Base-by-base conservation (phyloP, 1,139 yeast species). In the Yamadazyma friedrichii region DNA sequence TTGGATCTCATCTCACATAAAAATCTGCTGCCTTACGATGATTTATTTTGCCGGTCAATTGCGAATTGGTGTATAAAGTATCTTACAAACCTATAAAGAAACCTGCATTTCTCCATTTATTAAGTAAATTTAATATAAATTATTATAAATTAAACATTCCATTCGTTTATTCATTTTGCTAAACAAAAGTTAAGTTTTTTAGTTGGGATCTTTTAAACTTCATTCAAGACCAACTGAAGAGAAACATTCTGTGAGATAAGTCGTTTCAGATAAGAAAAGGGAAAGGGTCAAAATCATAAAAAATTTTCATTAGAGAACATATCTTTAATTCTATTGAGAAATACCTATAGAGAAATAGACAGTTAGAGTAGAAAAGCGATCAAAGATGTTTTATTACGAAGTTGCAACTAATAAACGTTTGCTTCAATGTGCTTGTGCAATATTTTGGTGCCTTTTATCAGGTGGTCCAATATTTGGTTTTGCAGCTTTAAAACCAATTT, bases 391-490 rank as follows among this genome's bases (percentile, higher is more conserved):
- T 31, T 49, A 53, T 11, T 40, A 43, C 37, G 58, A 59, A 35
- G 54, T 47, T 10, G 35, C 57, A 4, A 40, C 43, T 9, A 43
- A 39, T 2, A 54, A 52, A 33, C 54, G 68, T 27, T 30, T 61
- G 5, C 27, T 49, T 13, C 68, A 63, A 52, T 61, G 64, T 47
- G 43, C 49, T 6, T 64, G 74, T 58, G 75, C 76, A 41, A 65
- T 70, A 5, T 41, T 61, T 38, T 70, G 76, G 76, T 69, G 75
- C 43, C 55, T 70, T 16, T 52, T 71, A 16, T 65, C 76, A 1
- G 77, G 74, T 6, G 77, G 77, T 1, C 72, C 75, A 4, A 68
- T 71, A 28, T 71, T 71, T 48, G 77, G 77, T 15, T 71, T 70
- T 55, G 76, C 76, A 37, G 76, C 76, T n/a, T 61, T 71, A 44